These are phyloP conservation scores for Solanum virginianum DNA, from an alignment of 257 asterid genomes.

Conservation along the genomic window DNA sequence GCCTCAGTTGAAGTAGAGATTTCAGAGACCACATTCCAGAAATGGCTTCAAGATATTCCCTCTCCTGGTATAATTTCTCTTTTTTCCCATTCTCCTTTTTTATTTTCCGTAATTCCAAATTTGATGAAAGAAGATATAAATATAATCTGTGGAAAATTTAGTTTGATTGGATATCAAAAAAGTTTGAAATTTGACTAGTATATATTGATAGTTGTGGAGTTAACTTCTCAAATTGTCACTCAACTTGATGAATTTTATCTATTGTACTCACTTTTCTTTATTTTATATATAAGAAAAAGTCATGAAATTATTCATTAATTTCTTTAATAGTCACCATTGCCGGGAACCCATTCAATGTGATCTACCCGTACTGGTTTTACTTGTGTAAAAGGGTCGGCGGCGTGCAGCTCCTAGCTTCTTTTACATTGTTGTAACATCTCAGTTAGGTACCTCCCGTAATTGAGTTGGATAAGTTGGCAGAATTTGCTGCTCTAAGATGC, in stretches of 20 bases:
- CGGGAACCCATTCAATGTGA: neutral
- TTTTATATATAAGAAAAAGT: neutral
- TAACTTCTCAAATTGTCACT: neutral
- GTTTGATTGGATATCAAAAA: neutral
- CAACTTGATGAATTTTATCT: neutral
- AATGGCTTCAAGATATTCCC: slow-evolving; percentile 72
- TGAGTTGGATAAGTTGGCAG: neutral
- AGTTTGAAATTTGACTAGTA: neutral
- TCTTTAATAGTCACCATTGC: neutral
- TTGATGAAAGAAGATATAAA: neutral
- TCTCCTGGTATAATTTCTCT: slow-evolving; percentile 42
- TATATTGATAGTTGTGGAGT: neutral
- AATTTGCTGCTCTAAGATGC: neutral
- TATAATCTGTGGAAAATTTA: neutral
- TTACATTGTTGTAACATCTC: neutral
- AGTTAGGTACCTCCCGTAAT: neutral
- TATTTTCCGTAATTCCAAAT: neutral
- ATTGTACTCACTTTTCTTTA: neutral
- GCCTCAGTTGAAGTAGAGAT: slow-evolving; percentile 63
- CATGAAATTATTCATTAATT: neutral
- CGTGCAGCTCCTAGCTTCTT: neutral
- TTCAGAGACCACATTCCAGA: slow-evolving; percentile 63
- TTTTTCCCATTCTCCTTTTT: neutral
- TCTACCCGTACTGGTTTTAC: neutral
- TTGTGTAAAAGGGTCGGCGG: neutral